phyloP scores from a whole-genome alignment of 2,329 filamentous ascomycete species.

The Colletotrichum cuscutae region DNA sequence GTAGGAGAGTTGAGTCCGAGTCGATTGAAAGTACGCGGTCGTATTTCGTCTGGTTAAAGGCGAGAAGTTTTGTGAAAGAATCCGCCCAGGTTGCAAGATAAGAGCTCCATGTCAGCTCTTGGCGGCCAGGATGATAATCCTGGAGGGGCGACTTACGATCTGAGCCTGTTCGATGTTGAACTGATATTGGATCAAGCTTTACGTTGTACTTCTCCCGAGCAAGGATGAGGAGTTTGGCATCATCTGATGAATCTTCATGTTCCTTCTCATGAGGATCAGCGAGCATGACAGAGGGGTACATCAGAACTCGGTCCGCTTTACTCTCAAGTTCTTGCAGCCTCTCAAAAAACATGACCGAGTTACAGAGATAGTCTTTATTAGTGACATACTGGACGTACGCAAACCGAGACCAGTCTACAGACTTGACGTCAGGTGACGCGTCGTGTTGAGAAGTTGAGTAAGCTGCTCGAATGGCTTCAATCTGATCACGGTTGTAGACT shows the following conservation, averaged over 20 bases:
- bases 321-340: slow-evolving; percentile 52
- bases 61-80: slow-evolving; percentile 74
- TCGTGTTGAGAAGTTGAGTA: background rate
- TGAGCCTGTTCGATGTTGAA: slow-evolving; percentile 48
- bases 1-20: slow-evolving; percentile 69
- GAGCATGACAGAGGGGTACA: slow-evolving; percentile 56
- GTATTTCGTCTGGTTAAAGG: slow-evolving; percentile 73
- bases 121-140: too few relatives aligned
- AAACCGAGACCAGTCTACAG: slow-evolving; percentile 52
- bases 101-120: background rate
- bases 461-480: background rate
- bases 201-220: slow-evolving; percentile 57
- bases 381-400: slow-evolving; percentile 63
- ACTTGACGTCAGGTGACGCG: background rate
- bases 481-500: background rate
- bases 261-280: slow-evolving; percentile 41
- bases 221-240: slow-evolving; percentile 50
- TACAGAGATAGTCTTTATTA: slow-evolving; percentile 58
- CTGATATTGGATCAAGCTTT: slow-evolving; percentile 52
- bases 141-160: slow-evolving; percentile 45
- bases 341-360: slow-evolving; percentile 62
- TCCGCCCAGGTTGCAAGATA: slow-evolving; percentile 64
- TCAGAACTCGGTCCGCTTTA: slow-evolving; percentile 55
- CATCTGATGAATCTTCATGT: slow-evolving; percentile 35
- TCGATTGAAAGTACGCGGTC: slow-evolving; percentile 59